Evolutionary conservation across 1,284 basidiomycete species (phyloP), one percentile per base, ranked within the genome.

Genomic region (Ganoderma resinaceum): DNA sequence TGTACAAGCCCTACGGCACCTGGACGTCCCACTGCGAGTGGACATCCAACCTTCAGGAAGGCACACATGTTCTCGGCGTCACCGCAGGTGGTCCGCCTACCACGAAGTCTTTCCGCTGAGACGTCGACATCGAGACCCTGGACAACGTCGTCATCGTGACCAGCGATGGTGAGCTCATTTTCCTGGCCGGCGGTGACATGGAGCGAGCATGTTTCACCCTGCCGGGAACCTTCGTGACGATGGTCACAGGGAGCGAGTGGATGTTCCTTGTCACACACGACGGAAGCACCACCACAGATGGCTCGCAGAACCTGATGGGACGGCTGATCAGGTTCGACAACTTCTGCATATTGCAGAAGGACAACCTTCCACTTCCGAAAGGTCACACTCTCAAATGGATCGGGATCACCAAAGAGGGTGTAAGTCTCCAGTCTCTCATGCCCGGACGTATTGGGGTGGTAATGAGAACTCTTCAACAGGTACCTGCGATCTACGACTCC

Each of bases 401-500:
- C 65, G 98, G 98, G 6, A 91, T 98, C 73, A 95, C 93, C n/a
- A 88, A 92, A 68, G 91, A 95, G 81, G 92, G 94, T 38, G 95
- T 95, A 76, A 75, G 92, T 81, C 42, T 63, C 31, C 20, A 2
- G 11, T 2, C n/a, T 52, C n/a, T 14, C n/a, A 16, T n/a, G 16
- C 11, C 23, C 57, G 2, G 11, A 18, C 42, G 37, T 18, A 62
- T 42, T 26, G n/a, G n/a, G n/a, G n/a, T n/a, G n/a, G n/a, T 20
- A 52, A 33, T 64, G 4, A 37, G 63, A 62, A 31, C n/a, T 23
- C 33, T n/a, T n/a, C n/a, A n/a, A 5, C 73, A 98, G 93, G 91
- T 92, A 52, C 98, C 98, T 0, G 92, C 89, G 1, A 93, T 98
- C 72, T 98, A 94, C 78, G 97, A 99, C 77, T 95, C 94, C 9